These are phyloP conservation scores for Trichopus zeylanicus DNA, from an alignment of 116 monocot genomes.

Conservation along the genomic window DNA sequence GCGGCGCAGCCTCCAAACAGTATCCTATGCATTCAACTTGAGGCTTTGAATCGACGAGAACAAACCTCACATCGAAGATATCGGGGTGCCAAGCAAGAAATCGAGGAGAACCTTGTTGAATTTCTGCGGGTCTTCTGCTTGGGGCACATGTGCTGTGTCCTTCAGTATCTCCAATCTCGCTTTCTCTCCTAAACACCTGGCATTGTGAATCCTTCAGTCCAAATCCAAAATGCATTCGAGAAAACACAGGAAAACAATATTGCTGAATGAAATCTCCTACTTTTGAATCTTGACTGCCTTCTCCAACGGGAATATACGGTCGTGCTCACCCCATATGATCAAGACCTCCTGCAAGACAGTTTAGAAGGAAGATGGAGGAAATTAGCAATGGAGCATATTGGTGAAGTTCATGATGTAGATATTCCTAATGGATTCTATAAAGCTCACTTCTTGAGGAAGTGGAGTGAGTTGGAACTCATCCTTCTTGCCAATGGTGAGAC, in stretches of 20 bases:
- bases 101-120: slow-evolving; percentile 55
- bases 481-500: slow-evolving; percentile 35
- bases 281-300: slow-evolving; percentile 44
- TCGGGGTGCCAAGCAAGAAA: slow-evolving; percentile 36
- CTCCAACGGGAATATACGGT: slow-evolving; percentile 56
- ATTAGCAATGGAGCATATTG: not conserved
- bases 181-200: slow-evolving; percentile 65
- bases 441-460: slow-evolving; percentile 40
- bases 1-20: no score
- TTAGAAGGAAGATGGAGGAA: no score
- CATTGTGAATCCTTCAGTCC: not conserved
- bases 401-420: not conserved
- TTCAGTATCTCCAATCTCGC: slow-evolving; percentile 48
- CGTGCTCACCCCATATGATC: slow-evolving; percentile 81
- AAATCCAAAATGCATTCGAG: not conserved
- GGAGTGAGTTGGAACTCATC: slow-evolving; percentile 50
- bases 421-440: not conserved
- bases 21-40: no score
- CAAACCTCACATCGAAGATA: not conserved
- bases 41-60: no score
- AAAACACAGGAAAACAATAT: no score
- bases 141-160: slow-evolving; percentile 68
- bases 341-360: slow-evolving; percentile 86
- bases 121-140: slow-evolving; percentile 36
- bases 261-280: no score